These are phyloP conservation scores for Penicillium aurantiogriseum DNA, from an alignment of 2,329 filamentous ascomycete species.

Conservation along the genomic window DNA sequence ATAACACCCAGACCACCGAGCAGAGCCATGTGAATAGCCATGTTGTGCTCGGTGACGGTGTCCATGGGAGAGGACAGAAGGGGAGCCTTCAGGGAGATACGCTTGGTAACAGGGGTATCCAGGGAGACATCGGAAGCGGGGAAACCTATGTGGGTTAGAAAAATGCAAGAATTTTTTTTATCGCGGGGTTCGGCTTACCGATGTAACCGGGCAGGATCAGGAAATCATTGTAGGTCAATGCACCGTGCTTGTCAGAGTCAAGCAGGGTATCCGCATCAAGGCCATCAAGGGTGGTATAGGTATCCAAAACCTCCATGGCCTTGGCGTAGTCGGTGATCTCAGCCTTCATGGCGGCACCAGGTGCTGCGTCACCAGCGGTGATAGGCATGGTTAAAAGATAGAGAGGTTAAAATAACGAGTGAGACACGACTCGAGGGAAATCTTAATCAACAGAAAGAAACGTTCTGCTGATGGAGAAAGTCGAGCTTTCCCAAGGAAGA, in stretches of 20 bases:
- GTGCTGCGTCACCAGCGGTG: slow-evolving; percentile 60
- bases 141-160: slow-evolving; percentile 59
- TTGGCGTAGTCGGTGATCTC: slow-evolving; percentile 69
- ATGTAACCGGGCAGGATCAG: slow-evolving; percentile 95
- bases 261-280: slow-evolving; percentile 82
- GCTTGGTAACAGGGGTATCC: slow-evolving; percentile 90
- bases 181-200: slow-evolving; percentile 51
- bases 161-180: neutral
- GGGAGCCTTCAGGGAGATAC: slow-evolving; percentile 92
- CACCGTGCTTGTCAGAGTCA: slow-evolving; percentile 87
- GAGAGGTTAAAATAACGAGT: slow-evolving; percentile 29
- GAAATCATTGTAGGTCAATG: slow-evolving; percentile 98
- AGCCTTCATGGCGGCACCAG: slow-evolving; percentile 49
- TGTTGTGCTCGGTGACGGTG: slow-evolving; percentile 98
- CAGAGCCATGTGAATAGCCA: slow-evolving; percentile 85
- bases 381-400: slow-evolving; percentile 60
- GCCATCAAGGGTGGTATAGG: slow-evolving; percentile 80
- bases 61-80: slow-evolving; percentile 99
- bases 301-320: slow-evolving; percentile 75
- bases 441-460: slow-evolving; percentile 48
- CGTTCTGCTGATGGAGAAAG: slow-evolving; percentile 60
- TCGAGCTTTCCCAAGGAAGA: slow-evolving; percentile 57
- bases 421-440: slow-evolving; percentile 21
- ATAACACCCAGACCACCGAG: slow-evolving; percentile 71
- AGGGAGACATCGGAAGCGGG: slow-evolving; percentile 83